These are phyloP conservation scores for Paecilomyces sp. DNA, from an alignment of 2,329 filamentous ascomycete species.

Conservation along the genomic window DNA sequence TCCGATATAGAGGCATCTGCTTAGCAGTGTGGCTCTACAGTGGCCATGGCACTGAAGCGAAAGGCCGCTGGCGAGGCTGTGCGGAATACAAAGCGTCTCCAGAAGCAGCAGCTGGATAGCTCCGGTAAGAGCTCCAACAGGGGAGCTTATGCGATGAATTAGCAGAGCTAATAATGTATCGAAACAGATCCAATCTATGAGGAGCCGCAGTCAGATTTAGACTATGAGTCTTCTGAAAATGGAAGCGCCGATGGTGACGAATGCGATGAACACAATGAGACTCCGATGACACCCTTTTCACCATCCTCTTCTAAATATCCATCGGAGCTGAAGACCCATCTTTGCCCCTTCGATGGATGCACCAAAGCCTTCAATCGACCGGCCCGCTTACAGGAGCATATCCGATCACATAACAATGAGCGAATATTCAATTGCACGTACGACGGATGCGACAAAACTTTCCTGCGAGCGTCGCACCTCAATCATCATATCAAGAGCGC, in stretches of 20 bases:
- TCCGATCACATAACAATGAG: conserved; percentile 79
- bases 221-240: conserved; percentile 22
- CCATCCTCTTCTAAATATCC: conserved; percentile 45
- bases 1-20: neutral
- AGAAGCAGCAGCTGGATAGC: conserved; percentile 20
- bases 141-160: conserved; percentile 21
- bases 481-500: conserved; percentile 77
- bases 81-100: conserved; percentile 22
- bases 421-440: conserved; percentile 69
- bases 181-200: conserved; percentile 25
- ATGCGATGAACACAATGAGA: conserved; percentile 28
- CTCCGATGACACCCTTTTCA: conserved; percentile 45
- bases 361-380: conserved; percentile 82
- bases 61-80: conserved; percentile 21
- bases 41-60: conserved; percentile 29
- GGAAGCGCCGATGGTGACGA: conserved; percentile 20
- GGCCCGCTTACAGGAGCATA: conserved; percentile 68
- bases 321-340: conserved; percentile 68
- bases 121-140: conserved; percentile 17
- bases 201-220: conserved; percentile 25
- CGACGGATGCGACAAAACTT: conserved; percentile 70
- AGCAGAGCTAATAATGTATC: conserved; percentile 32
- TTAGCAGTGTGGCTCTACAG: neutral
- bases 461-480: conserved; percentile 79
- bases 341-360: conserved; percentile 68